Percentiles rank a stretch among this genome's conserved stretches.
Evolutionary conservation across 192 early-diverging fungal species (phyloP).

Genomic region (Backusella tuberculispora): DNA sequence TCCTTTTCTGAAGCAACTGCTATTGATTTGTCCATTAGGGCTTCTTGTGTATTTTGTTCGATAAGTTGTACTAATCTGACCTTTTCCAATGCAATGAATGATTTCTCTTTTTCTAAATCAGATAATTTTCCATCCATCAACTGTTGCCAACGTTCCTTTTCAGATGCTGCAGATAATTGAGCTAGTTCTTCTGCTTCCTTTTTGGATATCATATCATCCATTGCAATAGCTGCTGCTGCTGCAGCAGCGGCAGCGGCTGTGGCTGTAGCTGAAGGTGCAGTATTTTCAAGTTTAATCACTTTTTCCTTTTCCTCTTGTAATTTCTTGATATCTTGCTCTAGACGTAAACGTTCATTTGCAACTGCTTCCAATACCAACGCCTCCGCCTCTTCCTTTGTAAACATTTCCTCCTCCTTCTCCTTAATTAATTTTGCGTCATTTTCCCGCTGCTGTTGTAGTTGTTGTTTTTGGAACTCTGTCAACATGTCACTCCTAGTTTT

Average conservation of each 20-base stretch:
- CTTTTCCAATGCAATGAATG: background rate
- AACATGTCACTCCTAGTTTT: slow-evolving; percentile 8
- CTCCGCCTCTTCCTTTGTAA: slow-evolving; percentile 1
- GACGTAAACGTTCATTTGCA: background rate
- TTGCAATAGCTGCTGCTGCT: background rate
- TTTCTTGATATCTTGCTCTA: background rate
- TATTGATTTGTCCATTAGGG: background rate
- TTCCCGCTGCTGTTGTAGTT: background rate
- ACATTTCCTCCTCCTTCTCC: background rate
- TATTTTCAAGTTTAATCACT: no score
- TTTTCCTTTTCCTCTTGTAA: background rate
- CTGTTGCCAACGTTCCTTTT: background rate
- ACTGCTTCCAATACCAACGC: background rate
- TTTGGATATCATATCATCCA: background rate
- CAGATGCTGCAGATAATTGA: background rate
- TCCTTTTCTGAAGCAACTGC: background rate
- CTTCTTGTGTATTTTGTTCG: background rate
- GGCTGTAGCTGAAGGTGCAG: no score
- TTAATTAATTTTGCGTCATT: background rate
- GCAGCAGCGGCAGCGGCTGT: background rate
- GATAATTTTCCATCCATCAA: background rate
- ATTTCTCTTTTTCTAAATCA: slow-evolving; percentile 4
- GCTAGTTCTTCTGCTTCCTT: background rate
- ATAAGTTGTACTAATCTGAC: background rate
- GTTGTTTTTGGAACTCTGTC: background rate